These are phyloP conservation scores for Apiospora saccharicola DNA, from an alignment of 2,329 filamentous ascomycete genomes.

Conservation along the genomic window DNA sequence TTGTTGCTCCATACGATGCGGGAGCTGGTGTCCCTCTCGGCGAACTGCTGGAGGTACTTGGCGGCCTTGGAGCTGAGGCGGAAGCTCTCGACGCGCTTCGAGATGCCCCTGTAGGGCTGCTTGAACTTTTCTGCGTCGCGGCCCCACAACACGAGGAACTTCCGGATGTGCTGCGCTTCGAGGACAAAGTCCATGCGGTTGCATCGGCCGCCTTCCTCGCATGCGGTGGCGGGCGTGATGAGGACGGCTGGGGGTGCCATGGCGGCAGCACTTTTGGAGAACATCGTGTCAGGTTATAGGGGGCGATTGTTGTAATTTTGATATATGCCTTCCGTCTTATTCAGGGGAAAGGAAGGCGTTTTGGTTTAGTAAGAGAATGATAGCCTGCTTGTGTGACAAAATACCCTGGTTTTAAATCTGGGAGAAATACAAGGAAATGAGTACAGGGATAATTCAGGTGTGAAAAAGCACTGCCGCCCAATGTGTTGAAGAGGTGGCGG, in stretches of 20 bases:
- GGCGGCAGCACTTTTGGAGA: not conserved
- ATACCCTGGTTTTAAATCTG: not conserved
- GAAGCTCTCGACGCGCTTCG: not conserved
- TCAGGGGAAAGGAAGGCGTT: not conserved
- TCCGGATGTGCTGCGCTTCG: not conserved
- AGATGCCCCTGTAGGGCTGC: not conserved
- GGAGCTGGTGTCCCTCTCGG: slow-evolving; percentile 1
- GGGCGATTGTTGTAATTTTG: not conserved
- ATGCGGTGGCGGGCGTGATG: not conserved
- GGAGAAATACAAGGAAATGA: not conserved
- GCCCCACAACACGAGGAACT: not conserved
- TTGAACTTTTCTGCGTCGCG: not conserved
- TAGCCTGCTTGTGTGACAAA: not conserved
- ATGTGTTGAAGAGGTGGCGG: not conserved
- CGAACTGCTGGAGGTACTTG: slow-evolving; percentile 1
- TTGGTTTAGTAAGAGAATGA: too few species aligned
- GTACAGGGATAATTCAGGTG: too few species aligned
- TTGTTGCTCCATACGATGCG: not conserved
- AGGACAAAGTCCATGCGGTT: not conserved
- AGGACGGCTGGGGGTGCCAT: not conserved
- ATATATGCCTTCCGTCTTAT: not conserved
- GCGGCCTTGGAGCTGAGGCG: not conserved
- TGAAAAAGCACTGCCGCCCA: not conserved
- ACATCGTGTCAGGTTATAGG: not conserved
- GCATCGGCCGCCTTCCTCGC: not conserved